phyloP scores from a whole-genome alignment of 75 land plant genomes.

The Pseudotsuga menziesii region DNA sequence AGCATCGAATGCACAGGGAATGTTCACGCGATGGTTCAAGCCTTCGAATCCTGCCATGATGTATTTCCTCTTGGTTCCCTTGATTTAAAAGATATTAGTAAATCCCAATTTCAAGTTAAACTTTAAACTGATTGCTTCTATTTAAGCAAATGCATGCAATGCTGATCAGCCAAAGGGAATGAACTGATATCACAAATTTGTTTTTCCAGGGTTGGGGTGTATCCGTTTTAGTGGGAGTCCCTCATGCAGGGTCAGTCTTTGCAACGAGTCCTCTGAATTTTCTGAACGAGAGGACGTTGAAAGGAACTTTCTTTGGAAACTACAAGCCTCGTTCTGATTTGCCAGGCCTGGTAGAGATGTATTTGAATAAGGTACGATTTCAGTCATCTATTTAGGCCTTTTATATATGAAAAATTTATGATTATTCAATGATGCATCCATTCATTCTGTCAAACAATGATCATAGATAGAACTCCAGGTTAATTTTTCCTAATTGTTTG shows the following conservation, averaged over 20 bases:
- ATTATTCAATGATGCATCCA: background rate
- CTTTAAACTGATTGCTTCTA: too few relatives aligned
- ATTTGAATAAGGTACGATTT: slow-evolving; percentile 41
- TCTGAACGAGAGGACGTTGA: slow-evolving; percentile 27
- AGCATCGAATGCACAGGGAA: slow-evolving; percentile 63
- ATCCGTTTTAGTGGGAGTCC: slow-evolving; percentile 24
- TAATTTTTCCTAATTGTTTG: too few relatives aligned
- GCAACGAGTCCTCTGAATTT: slow-evolving; percentile 17
- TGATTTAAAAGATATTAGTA: too few relatives aligned
- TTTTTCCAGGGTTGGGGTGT: slow-evolving; percentile 27
- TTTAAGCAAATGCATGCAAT: too few relatives aligned
- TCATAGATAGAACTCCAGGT: too few relatives aligned
- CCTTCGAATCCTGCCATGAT: slow-evolving; percentile 45
- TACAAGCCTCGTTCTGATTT: slow-evolving; percentile 34
- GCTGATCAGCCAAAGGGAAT: too few relatives aligned
- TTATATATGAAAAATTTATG: too few relatives aligned
- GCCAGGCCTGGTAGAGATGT: slow-evolving; percentile 42
- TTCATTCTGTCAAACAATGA: too few relatives aligned
- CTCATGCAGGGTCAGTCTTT: slow-evolving; percentile 10
- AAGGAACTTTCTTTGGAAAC: slow-evolving; percentile 45
- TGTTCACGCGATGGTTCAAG: slow-evolving; percentile 40
- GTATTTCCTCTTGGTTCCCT: background rate
- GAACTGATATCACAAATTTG: too few relatives aligned
- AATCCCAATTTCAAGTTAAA: too few relatives aligned
- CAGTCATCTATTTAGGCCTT: too few relatives aligned